A percentile compares a stretch with the other conserved stretches of the same genome.
Conservation (phyloP, 257 asterid species). For the Solanum bulbocastanum region DNA sequence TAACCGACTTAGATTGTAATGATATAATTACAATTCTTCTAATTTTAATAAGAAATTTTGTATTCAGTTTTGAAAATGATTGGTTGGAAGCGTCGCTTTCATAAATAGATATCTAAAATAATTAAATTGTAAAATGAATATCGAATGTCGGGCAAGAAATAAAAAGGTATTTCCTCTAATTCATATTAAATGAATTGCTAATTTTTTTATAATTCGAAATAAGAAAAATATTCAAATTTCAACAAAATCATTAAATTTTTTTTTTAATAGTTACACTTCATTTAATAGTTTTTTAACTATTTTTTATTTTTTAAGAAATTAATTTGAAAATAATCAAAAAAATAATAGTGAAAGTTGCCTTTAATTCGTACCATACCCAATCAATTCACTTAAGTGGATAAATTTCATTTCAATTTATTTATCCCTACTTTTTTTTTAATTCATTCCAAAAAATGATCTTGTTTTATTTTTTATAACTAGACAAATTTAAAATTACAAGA, state of each 20-base stretch:
- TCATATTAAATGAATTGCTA: neutral
- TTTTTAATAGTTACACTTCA: too few relatives aligned
- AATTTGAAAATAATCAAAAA: too few relatives aligned
- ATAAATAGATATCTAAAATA: neutral
- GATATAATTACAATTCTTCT: neutral
- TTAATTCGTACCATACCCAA: neutral
- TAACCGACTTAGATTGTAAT: neutral
- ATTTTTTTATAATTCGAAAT: fast-evolving
- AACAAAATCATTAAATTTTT: too few relatives aligned
- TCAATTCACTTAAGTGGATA: neutral
- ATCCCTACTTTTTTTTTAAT: too few relatives aligned
- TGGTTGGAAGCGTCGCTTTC: fast-evolving
- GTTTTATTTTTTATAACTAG: neutral
- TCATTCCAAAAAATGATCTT: too few relatives aligned
- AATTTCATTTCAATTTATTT: too few relatives aligned
- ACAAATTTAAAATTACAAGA: too few relatives aligned
- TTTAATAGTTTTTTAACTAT: too few relatives aligned
- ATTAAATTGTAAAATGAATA: fast-evolving
- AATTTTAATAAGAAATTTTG: neutral
- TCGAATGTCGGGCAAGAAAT: fast-evolving
- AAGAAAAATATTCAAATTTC: too few relatives aligned
- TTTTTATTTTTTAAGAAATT: too few relatives aligned
- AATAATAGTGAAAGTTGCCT: neutral
- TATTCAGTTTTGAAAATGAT: neutral
- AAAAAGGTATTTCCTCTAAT: fast-evolving